Evolutionary conservation across 1,284 basidiomycete species (phyloP), one percentile per base, ranked within the genome.

Genomic region (Ceratobasidium theobromae): DNA sequence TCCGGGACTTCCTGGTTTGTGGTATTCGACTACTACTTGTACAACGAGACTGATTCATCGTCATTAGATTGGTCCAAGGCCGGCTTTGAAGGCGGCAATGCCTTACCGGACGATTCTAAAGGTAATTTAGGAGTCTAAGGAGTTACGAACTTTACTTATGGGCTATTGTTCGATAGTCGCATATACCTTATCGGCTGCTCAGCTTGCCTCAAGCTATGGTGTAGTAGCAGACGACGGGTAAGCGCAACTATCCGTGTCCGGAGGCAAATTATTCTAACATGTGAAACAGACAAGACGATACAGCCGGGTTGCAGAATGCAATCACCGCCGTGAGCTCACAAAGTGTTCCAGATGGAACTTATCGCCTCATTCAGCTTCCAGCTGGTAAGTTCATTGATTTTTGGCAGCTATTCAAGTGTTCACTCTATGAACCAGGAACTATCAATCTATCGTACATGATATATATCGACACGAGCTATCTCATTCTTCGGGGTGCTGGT

Each of bases 401-500:
- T 53, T 30, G 6, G 2, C 2, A 8, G 5, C 9, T 27, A 23
- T 6, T n/a, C 21, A n/a, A 11, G 38, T 12, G 43, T 32, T 28
- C 18, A 4, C 11, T n/a, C 18, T 38, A 12, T 16, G 8, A 16
- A 38, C 8, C 23, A 65, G 60, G 66, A 9, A 58, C 53, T 2
- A 53, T 67, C 45, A 62, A 67, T 27, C 33, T 67, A 14, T 53
- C 45, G 8, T 55, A 60, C 25, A 62, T 54, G 49, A 62, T 67
- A 21, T 67, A 62, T 32, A 9, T 67, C 30, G 66, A 67, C 33
- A 54, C 58, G 1, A 67, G 54, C 33, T 67, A 67, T 18, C 51
- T 64, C 21, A 64, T 67, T 11, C 52, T 67, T 52, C 66, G 66
- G 18, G 66, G 66, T 21, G 51, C 66, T 40, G 66, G 66, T 1